Conservation (phyloP, 1,284 basidiomycete species). For the Papiliotrema fonsecae region DNA sequence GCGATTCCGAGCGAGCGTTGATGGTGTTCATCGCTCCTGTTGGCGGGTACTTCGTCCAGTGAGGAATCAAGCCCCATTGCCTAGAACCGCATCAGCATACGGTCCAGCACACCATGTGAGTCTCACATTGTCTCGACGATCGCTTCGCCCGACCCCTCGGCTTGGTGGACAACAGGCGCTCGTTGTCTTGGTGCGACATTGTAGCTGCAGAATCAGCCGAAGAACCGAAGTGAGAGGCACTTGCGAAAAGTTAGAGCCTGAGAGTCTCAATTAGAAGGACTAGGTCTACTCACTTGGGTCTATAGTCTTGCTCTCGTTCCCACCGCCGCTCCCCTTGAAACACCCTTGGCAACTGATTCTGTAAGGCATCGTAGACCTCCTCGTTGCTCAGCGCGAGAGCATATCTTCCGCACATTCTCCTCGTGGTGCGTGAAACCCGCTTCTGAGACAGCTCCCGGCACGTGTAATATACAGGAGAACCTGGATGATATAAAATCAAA, state of each 20-base stretch:
- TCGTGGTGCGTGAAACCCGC: not conserved
- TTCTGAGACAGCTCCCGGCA: too few relatives aligned
- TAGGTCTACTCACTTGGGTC: slow-evolving; percentile 28
- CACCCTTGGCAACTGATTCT: slow-evolving; percentile 21
- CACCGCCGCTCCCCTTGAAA: slow-evolving; percentile 26
- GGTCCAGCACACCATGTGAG: not conserved
- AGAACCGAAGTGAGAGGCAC: too few relatives aligned
- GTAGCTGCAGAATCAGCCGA: slow-evolving; percentile 29
- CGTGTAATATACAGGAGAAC: too few relatives aligned
- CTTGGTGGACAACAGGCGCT: slow-evolving; percentile 34
- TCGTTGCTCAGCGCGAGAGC: slow-evolving; percentile 36
- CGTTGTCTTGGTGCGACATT: slow-evolving; percentile 43
- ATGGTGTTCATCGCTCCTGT: slow-evolving; percentile 74
- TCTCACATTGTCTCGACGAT: slow-evolving; percentile 44
- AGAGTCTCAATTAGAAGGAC: not conserved
- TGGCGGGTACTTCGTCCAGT: slow-evolving; percentile 66
- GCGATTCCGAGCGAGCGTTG: slow-evolving; percentile 80
- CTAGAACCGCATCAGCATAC: slow-evolving; percentile 46
- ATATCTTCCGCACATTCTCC: slow-evolving; percentile 39
- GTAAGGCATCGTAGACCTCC: slow-evolving; percentile 29
- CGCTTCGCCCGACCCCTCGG: slow-evolving; percentile 46
- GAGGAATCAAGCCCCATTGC: slow-evolving; percentile 88
- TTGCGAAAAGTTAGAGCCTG: too few relatives aligned
- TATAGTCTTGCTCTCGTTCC: slow-evolving; percentile 36
- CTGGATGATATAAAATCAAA: too few relatives aligned